Evolutionary conservation across 305 asterid genomes (phyloP), one percentile per base, ranked within the genome.

Genomic region (Vinca major): DNA sequence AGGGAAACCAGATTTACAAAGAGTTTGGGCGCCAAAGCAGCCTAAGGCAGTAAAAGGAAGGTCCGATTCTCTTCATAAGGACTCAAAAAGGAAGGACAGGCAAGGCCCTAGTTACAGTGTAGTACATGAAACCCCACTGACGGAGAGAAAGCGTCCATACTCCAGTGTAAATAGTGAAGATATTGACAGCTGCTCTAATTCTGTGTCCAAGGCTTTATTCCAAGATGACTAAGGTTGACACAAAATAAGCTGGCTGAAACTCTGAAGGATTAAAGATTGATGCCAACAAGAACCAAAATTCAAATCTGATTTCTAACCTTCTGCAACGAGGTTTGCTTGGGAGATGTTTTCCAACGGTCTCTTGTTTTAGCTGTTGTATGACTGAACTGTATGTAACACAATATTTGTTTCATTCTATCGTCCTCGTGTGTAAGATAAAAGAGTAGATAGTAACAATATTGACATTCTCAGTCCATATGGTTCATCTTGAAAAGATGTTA

Each of bases 21-120:
- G 99, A 81, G 95, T 93, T 5, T 87, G 96, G 95, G 96, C 96
- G 39, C 94, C 95, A 57, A 89, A 83, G 80, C 89, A 79, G 62
- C 79, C 81, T n/a, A 90, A 89, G 79, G 71, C 71, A 39, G 57
- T 33, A 4, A 93, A 83, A 72, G 66, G 20, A 16, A 50, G 20
- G 54, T 50, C 19, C 7, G 92, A 80, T 66, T 68, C 80, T 69
- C 71, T 78, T 54, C 82, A 75, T 21, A 86, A 74, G 75, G 86
- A 85, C 74, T 71, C 85, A 0, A 88, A 82, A 72, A 80, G 82
- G 76, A 86, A 85, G 86, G 75, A 74, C 62, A 72, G 69, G 77
- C 79, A 47, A 70, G 79, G 79, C 40, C 65, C 72, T 62, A 41
- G 60, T 63, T 66, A 73, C 63, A 86, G 86, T 37, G 86, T 92